Base-by-base conservation (phyloP, 345 rosid genomes). In the Eucalyptus pauciflora region DNA sequence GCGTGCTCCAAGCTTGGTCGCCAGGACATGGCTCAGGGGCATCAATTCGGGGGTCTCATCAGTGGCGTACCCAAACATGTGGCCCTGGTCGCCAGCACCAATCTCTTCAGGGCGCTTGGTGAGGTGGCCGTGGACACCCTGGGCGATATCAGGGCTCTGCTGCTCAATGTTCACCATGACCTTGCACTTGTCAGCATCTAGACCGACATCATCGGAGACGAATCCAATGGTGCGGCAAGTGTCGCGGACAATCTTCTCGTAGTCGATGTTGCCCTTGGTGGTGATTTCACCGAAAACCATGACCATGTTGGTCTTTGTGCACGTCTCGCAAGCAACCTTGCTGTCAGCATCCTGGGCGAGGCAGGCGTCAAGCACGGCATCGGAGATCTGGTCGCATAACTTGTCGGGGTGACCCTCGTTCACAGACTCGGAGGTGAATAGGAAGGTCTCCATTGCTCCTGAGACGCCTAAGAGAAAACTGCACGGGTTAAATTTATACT, bases 331-430 rank as follows among this genome's bases (percentile, higher is more conserved):
- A 31, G 94, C 94, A 87, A 93, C 94, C 89, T 93, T 93, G 91
- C 94, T 93, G 54, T 93, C 94, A 20, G 94, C 92, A 58, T 93
- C 94, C 86, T 93, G 92, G 81, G 91, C 93, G 25, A 93, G 94
- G 92, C 94, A 93, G 54, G 93, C 94, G 86, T 93, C 94, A 25
- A 93, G 93, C 87, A 93, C 94, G 1, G 93, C 94, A 88, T 93
- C 94, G 37, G 94, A 93, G 91, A 93, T 90, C 93, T 93, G 94
- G 89, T 93, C 94, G 56, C 94, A 93, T 46, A 93, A 92, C 87
- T 93, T 93, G 90, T 93, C 94, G 3, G 94, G 94, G 92, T 93
- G 94, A n/a, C 94, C 94, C 92, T 93, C 94, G 33, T 93, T 93
- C 88, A 93, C 94, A 15, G 94, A 93, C 90, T 93, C 94, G 3